Evolutionary conservation across 1,284 basidiomycete species (phyloP), one percentile per base, ranked within the genome.

Genomic region (Puccinia polysora): DNA sequence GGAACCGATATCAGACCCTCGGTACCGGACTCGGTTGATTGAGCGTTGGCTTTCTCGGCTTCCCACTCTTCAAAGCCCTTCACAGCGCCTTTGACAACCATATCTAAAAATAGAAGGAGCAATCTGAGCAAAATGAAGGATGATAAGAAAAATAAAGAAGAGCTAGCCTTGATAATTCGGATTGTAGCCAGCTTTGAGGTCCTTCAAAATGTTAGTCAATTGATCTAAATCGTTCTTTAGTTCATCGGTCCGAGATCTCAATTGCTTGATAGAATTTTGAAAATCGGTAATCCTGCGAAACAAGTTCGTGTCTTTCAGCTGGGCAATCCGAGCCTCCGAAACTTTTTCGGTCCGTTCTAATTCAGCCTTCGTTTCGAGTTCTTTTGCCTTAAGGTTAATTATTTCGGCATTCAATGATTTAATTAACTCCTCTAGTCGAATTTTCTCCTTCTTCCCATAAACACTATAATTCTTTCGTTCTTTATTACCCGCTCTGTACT

Each of bases 41-140:
- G 18, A 4, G 2, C 45, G 36, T 38, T 0, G 64, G 70, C 12
- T 62, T 62, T 60, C 23, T 65, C 49, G 25, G 67, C 65, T 67
- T 76, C 73, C 86, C 87, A 85, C 71, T 88, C 86, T 78, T 91
- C 89, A 87, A 91, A 97, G 12, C 92, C 93, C 55, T 92, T 87
- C 6, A 97, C 93, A 18, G 95, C 94, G 76, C 94, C 93, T 50
- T 97, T 86, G 73, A 97, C 95, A 8, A 91, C 94, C 95, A 98
- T 97, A 79, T 98, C 95, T 72, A 58, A 2, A 34, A 34, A 30
- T n/a, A 32, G 18, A 56, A 4, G n/a, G n/a, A n/a, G n/a, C 25
- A 36, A 45, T 36, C 2, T 8, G 25, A 53, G 43, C 0, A 56
- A 56, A 56, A 25, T 30, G 10, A 23, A 50, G 36, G 1, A 18